Conservation (phyloP, 2,329 filamentous ascomycete genomes). For the Aplosporella prunicola region DNA sequence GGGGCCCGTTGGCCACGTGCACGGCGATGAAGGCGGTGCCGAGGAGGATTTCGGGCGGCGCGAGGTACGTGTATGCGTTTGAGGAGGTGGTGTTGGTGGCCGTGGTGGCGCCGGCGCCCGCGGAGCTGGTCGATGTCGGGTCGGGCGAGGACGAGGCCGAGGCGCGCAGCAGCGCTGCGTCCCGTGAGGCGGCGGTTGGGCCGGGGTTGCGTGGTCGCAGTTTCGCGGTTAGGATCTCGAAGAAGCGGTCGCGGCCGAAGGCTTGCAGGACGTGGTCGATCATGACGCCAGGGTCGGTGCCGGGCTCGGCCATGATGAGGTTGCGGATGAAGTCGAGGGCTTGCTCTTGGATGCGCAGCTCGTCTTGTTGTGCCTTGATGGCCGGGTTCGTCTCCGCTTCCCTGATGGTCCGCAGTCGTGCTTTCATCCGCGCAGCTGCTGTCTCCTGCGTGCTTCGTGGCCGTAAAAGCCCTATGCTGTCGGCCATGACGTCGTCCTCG, state of each 20-base stretch:
- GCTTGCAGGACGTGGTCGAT: slow-evolving; percentile 74
- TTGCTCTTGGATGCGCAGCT: slow-evolving; percentile 82
- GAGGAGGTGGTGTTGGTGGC: slow-evolving; percentile 18
- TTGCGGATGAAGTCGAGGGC: slow-evolving; percentile 85
- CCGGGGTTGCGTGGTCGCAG: slow-evolving; percentile 39
- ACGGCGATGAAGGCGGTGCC: slow-evolving; percentile 75
- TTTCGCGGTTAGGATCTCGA: slow-evolving; percentile 72
- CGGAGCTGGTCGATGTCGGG: slow-evolving; percentile 9
- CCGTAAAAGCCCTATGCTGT: slow-evolving; percentile 28
- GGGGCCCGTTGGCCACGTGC: slow-evolving; percentile 75
- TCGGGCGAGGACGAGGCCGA: slow-evolving; percentile 3
- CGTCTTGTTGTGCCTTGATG: slow-evolving; percentile 62
- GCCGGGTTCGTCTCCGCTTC: slow-evolving; percentile 60
- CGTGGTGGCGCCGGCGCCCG: slow-evolving; percentile 21
- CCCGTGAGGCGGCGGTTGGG: too few relatives aligned
- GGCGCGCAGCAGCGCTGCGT: too few relatives aligned
- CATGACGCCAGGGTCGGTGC: slow-evolving; percentile 48
- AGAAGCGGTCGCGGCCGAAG: slow-evolving; percentile 67
- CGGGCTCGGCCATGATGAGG: slow-evolving; percentile 58
- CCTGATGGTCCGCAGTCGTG: slow-evolving; percentile 38
- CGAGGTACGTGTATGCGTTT: slow-evolving; percentile 7
- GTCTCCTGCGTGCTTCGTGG: slow-evolving; percentile 24
- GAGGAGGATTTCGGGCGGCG: slow-evolving; percentile 56
- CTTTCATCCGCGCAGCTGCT: slow-evolving; percentile 25
- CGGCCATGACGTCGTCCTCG: slow-evolving; percentile 38